Conservation (phyloP, 257 asterid genomes). For the Solanum bukasovii region DNA sequence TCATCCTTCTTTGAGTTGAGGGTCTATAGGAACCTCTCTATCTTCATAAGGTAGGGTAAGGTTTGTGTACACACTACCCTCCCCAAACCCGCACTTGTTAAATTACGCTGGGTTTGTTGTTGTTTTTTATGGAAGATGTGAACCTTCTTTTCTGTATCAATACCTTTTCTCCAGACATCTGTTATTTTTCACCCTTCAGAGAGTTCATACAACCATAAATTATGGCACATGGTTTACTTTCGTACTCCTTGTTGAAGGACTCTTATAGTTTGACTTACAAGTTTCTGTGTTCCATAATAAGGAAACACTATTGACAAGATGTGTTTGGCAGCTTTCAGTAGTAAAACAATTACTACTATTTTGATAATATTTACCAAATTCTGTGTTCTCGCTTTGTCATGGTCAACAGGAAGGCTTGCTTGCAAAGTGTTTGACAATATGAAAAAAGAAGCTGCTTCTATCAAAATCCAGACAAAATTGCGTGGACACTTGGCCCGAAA, state of each 20-base stretch:
- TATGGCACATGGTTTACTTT: neutral
- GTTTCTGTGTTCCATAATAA: neutral
- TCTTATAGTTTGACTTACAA: neutral
- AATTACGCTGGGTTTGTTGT: neutral
- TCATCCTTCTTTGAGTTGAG: neutral
- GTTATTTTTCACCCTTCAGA: neutral
- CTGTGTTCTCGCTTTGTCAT: neutral
- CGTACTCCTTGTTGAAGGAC: neutral
- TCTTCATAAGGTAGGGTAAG: neutral
- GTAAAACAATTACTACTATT: neutral
- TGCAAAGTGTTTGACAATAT: conserved; percentile 42
- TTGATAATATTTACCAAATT: neutral
- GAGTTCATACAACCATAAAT: neutral
- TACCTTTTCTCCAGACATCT: neutral
- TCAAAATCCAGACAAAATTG: conserved; percentile 64
- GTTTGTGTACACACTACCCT: neutral
- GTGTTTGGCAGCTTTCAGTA: neutral
- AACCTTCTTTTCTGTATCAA: neutral
- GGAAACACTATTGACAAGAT: neutral
- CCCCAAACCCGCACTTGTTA: neutral
- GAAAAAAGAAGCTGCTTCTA: conserved; percentile 69
- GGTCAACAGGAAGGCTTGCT: conserved; percentile 70
- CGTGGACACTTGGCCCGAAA: conserved; percentile 69
- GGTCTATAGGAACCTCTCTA: neutral
- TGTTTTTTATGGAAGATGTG: neutral